Conservation (phyloP, 352 stramenopile species). For the Peronospora destructor region DNA sequence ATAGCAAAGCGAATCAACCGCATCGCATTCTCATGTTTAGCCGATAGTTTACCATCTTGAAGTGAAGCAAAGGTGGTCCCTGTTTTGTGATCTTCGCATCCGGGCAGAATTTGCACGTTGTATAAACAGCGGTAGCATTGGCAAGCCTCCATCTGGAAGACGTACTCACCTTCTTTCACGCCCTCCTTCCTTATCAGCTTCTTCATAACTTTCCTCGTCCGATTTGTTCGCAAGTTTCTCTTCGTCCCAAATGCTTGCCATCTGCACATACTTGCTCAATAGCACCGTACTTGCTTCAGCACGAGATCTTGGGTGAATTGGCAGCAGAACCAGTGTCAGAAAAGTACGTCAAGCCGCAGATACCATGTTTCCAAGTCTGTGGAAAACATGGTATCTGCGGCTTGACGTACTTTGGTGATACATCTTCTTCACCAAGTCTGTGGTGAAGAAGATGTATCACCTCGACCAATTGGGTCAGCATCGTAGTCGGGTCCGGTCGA, state of each 20-base stretch:
- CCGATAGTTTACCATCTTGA: constrained; percentile 14
- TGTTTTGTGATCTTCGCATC: constrained; percentile 54
- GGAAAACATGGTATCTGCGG: too few species aligned
- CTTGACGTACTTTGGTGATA: too few species aligned
- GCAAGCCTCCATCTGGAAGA: constrained; percentile 44
- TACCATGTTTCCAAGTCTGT: constrained; percentile 33
- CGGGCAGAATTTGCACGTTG: constrained; percentile 50
- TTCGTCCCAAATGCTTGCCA: constrained; percentile 9
- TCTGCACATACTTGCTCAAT: constrained; percentile 26
- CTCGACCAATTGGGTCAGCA: constrained; percentile 12
- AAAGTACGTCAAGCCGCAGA: constrained; percentile 39
- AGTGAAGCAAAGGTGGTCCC: constrained; percentile 34
- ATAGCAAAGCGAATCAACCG: constrained; percentile 48
- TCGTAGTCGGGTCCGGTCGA: neutral
- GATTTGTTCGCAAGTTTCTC: constrained; percentile 1
- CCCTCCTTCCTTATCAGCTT: constrained; percentile 12
- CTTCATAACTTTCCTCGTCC: constrained; percentile 3
- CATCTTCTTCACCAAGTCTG: constrained; percentile 36
- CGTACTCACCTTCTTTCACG: constrained; percentile 14
- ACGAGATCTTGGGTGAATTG: constrained; percentile 11
- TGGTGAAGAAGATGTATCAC: constrained; percentile 40
- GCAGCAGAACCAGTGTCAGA: constrained; percentile 6
- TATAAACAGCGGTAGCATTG: constrained; percentile 76
- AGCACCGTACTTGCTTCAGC: constrained; percentile 35
- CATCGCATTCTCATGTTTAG: constrained; percentile 27